Conservation (phyloP, 176 grass and related monocot genomes). For the Zea luxurians region DNA sequence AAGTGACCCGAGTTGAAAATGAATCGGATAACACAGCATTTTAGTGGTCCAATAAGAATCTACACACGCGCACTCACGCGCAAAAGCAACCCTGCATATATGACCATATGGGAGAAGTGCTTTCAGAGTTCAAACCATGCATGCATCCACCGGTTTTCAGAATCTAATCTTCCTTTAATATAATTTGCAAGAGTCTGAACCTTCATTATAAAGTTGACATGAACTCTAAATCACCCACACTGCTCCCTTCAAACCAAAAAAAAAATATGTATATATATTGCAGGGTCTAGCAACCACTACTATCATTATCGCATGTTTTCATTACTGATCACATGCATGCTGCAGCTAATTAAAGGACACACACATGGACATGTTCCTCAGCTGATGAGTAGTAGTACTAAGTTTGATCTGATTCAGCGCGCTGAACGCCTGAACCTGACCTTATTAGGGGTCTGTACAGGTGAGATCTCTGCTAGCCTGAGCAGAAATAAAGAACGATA, state of each 20-base stretch:
- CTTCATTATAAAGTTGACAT: background rate
- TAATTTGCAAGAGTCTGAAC: background rate
- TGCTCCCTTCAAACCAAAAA: background rate
- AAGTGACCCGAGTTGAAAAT: slow-evolving; percentile 5
- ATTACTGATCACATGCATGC: slow-evolving; percentile 20
- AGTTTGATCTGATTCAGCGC: slow-evolving; percentile 5
- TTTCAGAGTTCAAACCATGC: slow-evolving; percentile 19
- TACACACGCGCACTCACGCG: background rate
- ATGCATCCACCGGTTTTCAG: slow-evolving; percentile 18
- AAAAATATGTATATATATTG: too few relatives aligned
- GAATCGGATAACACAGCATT: background rate
- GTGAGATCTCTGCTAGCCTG: background rate
- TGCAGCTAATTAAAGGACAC: background rate
- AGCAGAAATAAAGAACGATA: slow-evolving; percentile 2
- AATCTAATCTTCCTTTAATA: background rate
- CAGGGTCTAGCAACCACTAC: background rate
- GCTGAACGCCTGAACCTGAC: slow-evolving; percentile 50
- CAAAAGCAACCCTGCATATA: background rate
- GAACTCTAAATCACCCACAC: background rate
- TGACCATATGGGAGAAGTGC: background rate
- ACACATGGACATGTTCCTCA: slow-evolving; percentile 19
- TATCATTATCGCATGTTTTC: background rate
- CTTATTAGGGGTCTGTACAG: background rate
- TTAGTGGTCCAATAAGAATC: background rate
- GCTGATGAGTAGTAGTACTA: background rate